These are phyloP conservation scores for Aphanomyces euteiches DNA, from an alignment of 352 stramenopile species.

Conservation along the genomic window DNA sequence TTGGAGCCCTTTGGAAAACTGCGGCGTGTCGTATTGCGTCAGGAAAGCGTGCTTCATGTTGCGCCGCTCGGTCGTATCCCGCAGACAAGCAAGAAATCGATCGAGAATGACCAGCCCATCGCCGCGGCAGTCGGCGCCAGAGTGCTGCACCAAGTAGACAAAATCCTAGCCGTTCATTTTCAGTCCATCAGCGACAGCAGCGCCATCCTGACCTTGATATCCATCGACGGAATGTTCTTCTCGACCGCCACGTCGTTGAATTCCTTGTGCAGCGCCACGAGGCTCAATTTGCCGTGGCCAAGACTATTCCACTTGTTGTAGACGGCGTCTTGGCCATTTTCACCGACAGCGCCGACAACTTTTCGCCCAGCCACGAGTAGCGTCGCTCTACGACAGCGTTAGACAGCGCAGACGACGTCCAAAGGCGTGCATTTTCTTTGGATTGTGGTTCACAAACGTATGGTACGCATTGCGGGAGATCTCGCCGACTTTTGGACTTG, in stretches of 20 bases:
- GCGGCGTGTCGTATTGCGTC: constrained; percentile 73
- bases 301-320: constrained; percentile 74
- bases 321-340: constrained; percentile 42
- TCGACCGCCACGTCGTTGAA: constrained; percentile 55
- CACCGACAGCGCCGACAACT: constrained; percentile 45
- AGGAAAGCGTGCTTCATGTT: constrained; percentile 85
- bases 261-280: constrained; percentile 55
- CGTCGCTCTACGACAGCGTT: constrained; percentile 35
- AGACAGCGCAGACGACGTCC: background rate
- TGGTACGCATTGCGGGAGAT: constrained; percentile 63
- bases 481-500: constrained; percentile 46
- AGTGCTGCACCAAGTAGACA: constrained; percentile 69
- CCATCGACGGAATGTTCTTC: constrained; percentile 34
- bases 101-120: constrained; percentile 66
- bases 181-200: background rate
- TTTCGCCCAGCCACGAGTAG: constrained; percentile 73
- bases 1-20: constrained; percentile 69
- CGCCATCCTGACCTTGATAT: constrained; percentile 33
- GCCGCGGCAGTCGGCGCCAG: constrained; percentile 64
- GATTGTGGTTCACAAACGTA: constrained; percentile 74
- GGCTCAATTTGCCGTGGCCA: constrained; percentile 60
- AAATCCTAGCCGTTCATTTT: constrained; percentile 38
- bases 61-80: constrained; percentile 61
- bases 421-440: constrained; percentile 63
- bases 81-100: constrained; percentile 61